Evolutionary conservation across 257 asterid species (phyloP).

Genomic region (Solanum paucissectum): DNA sequence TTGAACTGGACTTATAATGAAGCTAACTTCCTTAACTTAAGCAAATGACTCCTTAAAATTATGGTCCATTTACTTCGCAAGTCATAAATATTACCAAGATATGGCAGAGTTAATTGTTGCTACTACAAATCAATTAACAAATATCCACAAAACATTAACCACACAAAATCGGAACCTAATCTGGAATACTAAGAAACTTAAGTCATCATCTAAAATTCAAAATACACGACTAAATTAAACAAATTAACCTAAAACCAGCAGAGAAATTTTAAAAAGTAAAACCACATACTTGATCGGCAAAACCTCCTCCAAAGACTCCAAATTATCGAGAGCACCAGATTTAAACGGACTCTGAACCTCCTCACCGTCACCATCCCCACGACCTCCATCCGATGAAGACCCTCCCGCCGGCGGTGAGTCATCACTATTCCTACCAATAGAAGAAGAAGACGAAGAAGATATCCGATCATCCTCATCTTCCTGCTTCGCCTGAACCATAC

Average conservation of each 20-base stretch:
- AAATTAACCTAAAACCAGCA: neutral
- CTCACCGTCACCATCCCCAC: conserved; percentile 10
- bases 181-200: neutral
- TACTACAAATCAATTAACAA: neutral
- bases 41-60: neutral
- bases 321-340: conserved; percentile 14
- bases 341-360: conserved; percentile 34
- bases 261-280: neutral
- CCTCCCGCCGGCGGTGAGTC: conserved; percentile 3
- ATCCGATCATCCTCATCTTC: conserved; percentile 1
- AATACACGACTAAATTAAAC: neutral
- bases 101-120: neutral
- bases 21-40: neutral
- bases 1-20: neutral
- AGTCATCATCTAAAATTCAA: neutral
- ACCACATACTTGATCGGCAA: conserved; percentile 19
- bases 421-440: conserved; percentile 32
- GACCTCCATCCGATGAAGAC: conserved; percentile 4
- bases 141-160: neutral
- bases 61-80: neutral
- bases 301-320: conserved; percentile 39
- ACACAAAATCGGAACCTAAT: neutral
- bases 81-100: neutral
- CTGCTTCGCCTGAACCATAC: conserved; percentile 5
- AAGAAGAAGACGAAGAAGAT: conserved; percentile 4